Conservation (phyloP, 768 basidiomycete genomes). For the Tephrocybe sp. region DNA sequence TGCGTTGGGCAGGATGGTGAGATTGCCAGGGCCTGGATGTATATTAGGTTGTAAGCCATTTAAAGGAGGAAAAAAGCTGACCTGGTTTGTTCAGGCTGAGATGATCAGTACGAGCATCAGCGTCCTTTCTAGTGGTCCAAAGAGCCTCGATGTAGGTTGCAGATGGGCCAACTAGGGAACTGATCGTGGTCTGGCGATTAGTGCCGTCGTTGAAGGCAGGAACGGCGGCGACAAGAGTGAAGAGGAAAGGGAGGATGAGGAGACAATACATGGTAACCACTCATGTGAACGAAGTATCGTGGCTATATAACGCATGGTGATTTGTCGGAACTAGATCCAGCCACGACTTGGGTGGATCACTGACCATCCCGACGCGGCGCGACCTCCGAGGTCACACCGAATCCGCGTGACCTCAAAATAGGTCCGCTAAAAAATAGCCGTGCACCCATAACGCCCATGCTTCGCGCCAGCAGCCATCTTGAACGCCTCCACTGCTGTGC, state of each 20-base stretch:
- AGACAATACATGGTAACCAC: conserved; percentile 14
- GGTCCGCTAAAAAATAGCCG: conserved; percentile 4
- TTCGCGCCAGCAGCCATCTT: conserved; percentile 9
- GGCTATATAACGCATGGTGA: conserved; percentile 19
- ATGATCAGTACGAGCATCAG: conserved; percentile 23
- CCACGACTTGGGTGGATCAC: not conserved
- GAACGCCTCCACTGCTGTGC: conserved; percentile 2
- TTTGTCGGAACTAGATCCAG: conserved; percentile 19
- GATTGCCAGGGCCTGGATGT: conserved; percentile 46
- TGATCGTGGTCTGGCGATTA: conserved; percentile 33
- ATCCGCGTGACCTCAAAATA: conserved; percentile 12
- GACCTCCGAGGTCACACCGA: conserved; percentile 14
- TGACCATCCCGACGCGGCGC: not conserved
- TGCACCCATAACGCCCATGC: not conserved
- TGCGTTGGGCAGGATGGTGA: conserved; percentile 38
- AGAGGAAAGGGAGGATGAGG: conserved; percentile 21
- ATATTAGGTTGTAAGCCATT: not conserved
- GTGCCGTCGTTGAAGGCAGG: conserved; percentile 43
- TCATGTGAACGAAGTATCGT: not conserved
- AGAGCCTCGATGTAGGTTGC: conserved; percentile 40
- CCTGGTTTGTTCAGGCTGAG: conserved; percentile 33
- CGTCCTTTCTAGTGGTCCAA: conserved; percentile 21
- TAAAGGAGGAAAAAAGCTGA: conserved; percentile 13
- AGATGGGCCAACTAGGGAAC: conserved; percentile 38
- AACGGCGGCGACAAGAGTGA: conserved; percentile 28